Conservation (phyloP, 2,329 filamentous ascomycete species). For the Alternaria arborescens region DNA sequence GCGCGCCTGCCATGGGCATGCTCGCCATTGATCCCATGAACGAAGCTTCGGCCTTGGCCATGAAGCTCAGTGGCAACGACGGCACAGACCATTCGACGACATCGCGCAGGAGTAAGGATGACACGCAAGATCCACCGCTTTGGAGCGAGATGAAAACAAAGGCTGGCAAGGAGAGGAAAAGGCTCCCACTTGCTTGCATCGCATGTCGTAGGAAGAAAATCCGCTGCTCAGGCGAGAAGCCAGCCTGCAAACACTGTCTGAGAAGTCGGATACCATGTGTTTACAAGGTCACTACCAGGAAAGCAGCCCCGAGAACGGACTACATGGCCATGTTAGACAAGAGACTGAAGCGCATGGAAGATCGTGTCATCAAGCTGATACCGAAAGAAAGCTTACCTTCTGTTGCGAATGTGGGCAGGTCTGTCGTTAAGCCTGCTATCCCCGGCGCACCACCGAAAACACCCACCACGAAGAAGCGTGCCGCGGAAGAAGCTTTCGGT, state of each 20-base stretch:
- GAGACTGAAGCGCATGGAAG: slow-evolving; percentile 94
- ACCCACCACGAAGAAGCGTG: slow-evolving; percentile 75
- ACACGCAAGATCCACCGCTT: slow-evolving; percentile 49
- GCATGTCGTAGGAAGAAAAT: slow-evolving; percentile 98
- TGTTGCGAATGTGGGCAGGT: slow-evolving; percentile 74
- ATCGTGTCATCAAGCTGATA: slow-evolving; percentile 93
- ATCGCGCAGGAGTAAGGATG: slow-evolving; percentile 42
- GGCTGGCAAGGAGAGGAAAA: slow-evolving; percentile 93
- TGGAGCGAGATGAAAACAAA: slow-evolving; percentile 65
- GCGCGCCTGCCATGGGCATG: slow-evolving; percentile 40
- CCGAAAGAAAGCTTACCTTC: slow-evolving; percentile 83
- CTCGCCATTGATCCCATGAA: slow-evolving; percentile 40
- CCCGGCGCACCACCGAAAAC: slow-evolving; percentile 66
- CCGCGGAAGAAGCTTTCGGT: slow-evolving; percentile 86
- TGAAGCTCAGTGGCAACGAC: slow-evolving; percentile 42
- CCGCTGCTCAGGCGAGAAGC: slow-evolving; percentile 95
- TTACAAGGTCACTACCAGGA: slow-evolving; percentile 95
- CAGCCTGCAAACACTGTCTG: slow-evolving; percentile 94
- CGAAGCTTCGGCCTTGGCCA: slow-evolving; percentile 35
- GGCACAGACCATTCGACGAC: slow-evolving; percentile 33
- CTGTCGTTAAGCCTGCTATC: slow-evolving; percentile 82
- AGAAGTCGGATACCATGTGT: slow-evolving; percentile 93
- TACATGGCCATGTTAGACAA: slow-evolving; percentile 99
- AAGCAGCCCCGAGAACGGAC: slow-evolving; percentile 92
- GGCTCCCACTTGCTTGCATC: slow-evolving; percentile 91